These are phyloP conservation scores for Amaranthus tricolor DNA, from an alignment of 179 eudicot species.

Conservation along the genomic window DNA sequence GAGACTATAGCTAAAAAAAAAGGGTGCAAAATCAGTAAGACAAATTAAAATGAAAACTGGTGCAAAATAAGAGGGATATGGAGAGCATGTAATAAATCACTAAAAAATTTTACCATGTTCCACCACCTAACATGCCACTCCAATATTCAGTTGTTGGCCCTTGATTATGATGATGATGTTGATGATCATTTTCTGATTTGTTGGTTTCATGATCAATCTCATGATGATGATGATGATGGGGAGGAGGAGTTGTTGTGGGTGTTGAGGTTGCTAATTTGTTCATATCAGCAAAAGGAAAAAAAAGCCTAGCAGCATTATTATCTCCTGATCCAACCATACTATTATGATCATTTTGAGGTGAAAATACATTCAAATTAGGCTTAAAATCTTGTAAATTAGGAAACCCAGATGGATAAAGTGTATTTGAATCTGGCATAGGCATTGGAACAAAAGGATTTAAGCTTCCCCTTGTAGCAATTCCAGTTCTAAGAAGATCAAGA, in stretches of 20 bases:
- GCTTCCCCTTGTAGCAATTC: slow-evolving; percentile 46
- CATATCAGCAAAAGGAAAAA: slow-evolving; percentile 60
- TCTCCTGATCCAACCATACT: slow-evolving; percentile 10
- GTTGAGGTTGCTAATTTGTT: slow-evolving; percentile 38
- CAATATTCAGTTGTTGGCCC: slow-evolving; percentile 45
- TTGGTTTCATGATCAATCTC: slow-evolving; percentile 40
- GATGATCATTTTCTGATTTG: slow-evolving; percentile 34
- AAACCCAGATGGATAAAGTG: slow-evolving; percentile 42
- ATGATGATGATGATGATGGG: slow-evolving; percentile 24
- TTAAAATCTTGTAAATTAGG: slow-evolving; percentile 57
- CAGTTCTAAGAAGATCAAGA: slow-evolving; percentile 53
- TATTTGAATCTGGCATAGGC: slow-evolving; percentile 35
- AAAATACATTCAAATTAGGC: slow-evolving; percentile 35
- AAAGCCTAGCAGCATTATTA: slow-evolving; percentile 34
- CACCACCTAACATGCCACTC: slow-evolving; percentile 77
- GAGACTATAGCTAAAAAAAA: too few species aligned
- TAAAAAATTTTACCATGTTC: slow-evolving; percentile 40
- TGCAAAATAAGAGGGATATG: too few species aligned
- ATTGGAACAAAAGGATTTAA: slow-evolving; percentile 40
- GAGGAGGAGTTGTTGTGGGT: slow-evolving; percentile 14
- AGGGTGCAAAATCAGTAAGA: too few species aligned
- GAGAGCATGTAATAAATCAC: too few species aligned
- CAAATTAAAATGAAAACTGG: too few species aligned
- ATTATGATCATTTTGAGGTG: slow-evolving; percentile 7
- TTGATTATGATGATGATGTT: slow-evolving; percentile 31